These are phyloP conservation scores for Fonsecaea pedrosoi DNA, from an alignment of 2,329 filamentous ascomycete species.

Conservation along the genomic window DNA sequence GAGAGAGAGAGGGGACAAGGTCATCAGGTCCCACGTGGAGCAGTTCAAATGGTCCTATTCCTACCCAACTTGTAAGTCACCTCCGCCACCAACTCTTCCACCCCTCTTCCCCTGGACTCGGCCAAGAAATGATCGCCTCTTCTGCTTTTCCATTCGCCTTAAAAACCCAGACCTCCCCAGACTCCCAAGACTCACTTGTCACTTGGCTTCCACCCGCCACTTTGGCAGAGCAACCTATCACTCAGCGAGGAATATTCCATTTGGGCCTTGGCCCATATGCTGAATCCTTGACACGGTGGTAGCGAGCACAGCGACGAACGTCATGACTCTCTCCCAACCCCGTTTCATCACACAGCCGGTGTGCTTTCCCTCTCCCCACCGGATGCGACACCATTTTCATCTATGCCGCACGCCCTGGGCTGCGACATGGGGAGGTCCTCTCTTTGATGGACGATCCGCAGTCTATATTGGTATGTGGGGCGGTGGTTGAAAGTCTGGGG, in stretches of 20 bases:
- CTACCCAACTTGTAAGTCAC: no score
- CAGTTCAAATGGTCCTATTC: not conserved
- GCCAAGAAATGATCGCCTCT: constrained; percentile 18
- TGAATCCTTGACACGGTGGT: not conserved
- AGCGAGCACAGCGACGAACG: not conserved
- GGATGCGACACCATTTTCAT: constrained; percentile 5
- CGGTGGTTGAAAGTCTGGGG: not conserved
- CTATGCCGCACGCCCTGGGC: not conserved
- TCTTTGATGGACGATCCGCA: not conserved
- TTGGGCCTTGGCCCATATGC: not conserved
- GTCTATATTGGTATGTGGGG: not conserved
- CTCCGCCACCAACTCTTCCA: not conserved
- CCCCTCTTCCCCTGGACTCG: constrained; percentile 10
- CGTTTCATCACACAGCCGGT: constrained; percentile 5
- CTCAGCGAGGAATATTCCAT: not conserved
- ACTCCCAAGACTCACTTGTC: constrained; percentile 19
- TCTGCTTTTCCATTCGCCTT: not conserved
- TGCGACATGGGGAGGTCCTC: not conserved
- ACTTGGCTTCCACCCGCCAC: constrained; percentile 11
- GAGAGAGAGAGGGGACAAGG: not conserved
- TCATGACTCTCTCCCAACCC: constrained; percentile 9
- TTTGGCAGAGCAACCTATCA: constrained; percentile 13
- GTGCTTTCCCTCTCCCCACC: constrained; percentile 5
- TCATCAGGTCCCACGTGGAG: not conserved
- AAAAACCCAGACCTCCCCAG: constrained; percentile 6